phyloP scores from a whole-genome alignment of 805 yeast species.

The Jamesozyma piceae region DNA sequence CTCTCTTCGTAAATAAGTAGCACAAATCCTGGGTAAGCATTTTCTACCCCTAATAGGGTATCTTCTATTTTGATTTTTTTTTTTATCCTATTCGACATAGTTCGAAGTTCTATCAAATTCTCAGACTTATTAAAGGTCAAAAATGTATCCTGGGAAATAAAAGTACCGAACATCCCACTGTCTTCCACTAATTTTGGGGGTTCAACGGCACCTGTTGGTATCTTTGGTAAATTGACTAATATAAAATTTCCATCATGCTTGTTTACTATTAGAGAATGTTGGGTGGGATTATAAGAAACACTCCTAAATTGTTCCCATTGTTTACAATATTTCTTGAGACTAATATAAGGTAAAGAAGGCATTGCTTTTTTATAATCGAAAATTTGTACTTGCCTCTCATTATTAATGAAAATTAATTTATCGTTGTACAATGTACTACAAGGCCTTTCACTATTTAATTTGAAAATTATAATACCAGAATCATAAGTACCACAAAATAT shows the following conservation, averaged over 20 bases:
- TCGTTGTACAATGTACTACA: slow-evolving; percentile 56
- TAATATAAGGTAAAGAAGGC: slow-evolving; percentile 65
- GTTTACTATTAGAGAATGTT: slow-evolving; percentile 73
- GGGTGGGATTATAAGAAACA: slow-evolving; percentile 84
- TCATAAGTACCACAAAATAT: slow-evolving; percentile 95
- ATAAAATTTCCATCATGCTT: slow-evolving; percentile 59
- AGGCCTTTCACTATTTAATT: slow-evolving; percentile 94
- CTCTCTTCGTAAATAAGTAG: slow-evolving; percentile 60
- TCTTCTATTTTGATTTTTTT: slow-evolving; percentile 64
- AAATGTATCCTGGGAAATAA: slow-evolving; percentile 89
- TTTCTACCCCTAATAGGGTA: slow-evolving; percentile 58
- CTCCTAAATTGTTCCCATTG: slow-evolving; percentile 78
- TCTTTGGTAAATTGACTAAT: slow-evolving; percentile 69
- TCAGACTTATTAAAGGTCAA: slow-evolving; percentile 60
- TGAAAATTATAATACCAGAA: slow-evolving; percentile 96
- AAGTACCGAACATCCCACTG: slow-evolving; percentile 75
- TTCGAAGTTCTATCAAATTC: slow-evolving; percentile 69
- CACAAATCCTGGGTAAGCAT: slow-evolving; percentile 76
- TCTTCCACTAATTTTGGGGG: slow-evolving; percentile 75
- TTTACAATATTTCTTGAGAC: slow-evolving; percentile 74
- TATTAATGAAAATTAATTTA: slow-evolving; percentile 63
- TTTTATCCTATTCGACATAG: slow-evolving; percentile 69
- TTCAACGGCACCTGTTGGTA: slow-evolving; percentile 86
- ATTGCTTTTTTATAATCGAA: slow-evolving; percentile 59
- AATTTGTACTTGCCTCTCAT: slow-evolving; percentile 76